Base-by-base conservation (phyloP, 2,329 filamentous ascomycete genomes). In the Davidsoniella eucalypti region DNA sequence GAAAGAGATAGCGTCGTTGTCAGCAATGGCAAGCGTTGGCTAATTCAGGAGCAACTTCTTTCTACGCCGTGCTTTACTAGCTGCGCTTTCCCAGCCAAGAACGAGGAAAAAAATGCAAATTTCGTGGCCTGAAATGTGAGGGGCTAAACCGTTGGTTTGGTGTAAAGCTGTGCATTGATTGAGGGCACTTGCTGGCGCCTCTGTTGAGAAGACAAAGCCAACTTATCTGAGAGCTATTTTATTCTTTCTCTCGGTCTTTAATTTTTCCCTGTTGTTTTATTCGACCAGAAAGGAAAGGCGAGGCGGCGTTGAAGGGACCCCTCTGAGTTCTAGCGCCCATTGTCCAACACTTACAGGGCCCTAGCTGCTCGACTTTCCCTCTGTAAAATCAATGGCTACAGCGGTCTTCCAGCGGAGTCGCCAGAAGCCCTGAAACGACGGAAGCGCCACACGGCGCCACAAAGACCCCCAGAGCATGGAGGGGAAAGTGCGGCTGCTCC, bases 211-310 rank as follows among this genome's bases (percentile, higher is more conserved):
- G 43, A n/a, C 4, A 23, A 23, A 23, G 4, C 4, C 21, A 23
- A 23, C 21, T 23, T 23, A n/a, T 17, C 18, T 23, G 8, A 23
- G 23, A 21, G 26, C 25, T 33, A 33, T 33, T 33, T 10, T 33
- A 4, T 29, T 29, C 9, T 33, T 33, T 33, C 8, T 33, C 29
- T 33, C 8, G 29, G 8, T 33, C 12, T 33, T 33, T 5, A 1
- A 9, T 9, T 10, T 33, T 33, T 33, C 29, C 29, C 4, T 23
- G 21, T 23, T 23, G 21, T 23, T 23, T 23, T 23, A 5, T 33
- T 49, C 18, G 47, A 44, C 47, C 47, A 52, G 47, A 52, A 50
- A 50, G 51, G 51, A 49, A 52, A 49, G 26, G 43, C 51, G 42
- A 52, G 47, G 47, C 51, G 47, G 21, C 21, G 21, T 23, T 29